Evolutionary conservation across 257 asterid species (phyloP), one percentile per base, ranked within the genome.

Genomic region (Jaltomata sinuosa): DNA sequence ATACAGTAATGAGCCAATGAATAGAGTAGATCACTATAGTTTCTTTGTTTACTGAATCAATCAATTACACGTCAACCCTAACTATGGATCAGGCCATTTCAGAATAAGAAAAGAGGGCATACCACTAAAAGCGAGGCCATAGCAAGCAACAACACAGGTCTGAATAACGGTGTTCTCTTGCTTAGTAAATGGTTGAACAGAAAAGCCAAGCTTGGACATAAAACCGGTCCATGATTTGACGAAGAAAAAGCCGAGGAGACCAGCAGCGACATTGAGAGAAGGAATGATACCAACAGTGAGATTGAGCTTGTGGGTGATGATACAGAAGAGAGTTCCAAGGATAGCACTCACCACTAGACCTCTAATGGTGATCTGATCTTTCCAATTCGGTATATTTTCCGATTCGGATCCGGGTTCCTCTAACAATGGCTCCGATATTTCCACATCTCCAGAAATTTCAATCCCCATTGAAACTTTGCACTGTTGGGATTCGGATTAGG

Each of bases 91-190:
- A 5, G 27, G 47, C 11, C 32, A 21, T 11, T n/a, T 6, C 52
- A 36, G 8, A 29, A 69, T 38, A 69, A 69, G 54, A 74, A 74
- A 12, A 32, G 38, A 34, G 47, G 42, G 42, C 40, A 29, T 80
- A 96, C 99, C 99, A 64, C 98, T 94, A 88, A 92, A 93, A 80
- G 98, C 97, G 81, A 96, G 98, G 57, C 99, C 99, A 82, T 93
- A 96, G 85, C 98, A 96, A 86, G 98, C 99, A 85, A 96, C 99
- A 36, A 96, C 98, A 81, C 99, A 96, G 25, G 99, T 96, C 85
- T 96, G 99, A 83, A 94, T 94, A 52, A 94, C 99, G 14, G 99
- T 96, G 71, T 94, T 94, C 91, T 96, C 99, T 82, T 96, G 99
- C 81, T 92, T 92, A 74, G 98, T 93, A 65, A 96, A 96, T 2